These are phyloP conservation scores for Quercus robur DNA, from an alignment of 306 rosid species.

Conservation along the genomic window DNA sequence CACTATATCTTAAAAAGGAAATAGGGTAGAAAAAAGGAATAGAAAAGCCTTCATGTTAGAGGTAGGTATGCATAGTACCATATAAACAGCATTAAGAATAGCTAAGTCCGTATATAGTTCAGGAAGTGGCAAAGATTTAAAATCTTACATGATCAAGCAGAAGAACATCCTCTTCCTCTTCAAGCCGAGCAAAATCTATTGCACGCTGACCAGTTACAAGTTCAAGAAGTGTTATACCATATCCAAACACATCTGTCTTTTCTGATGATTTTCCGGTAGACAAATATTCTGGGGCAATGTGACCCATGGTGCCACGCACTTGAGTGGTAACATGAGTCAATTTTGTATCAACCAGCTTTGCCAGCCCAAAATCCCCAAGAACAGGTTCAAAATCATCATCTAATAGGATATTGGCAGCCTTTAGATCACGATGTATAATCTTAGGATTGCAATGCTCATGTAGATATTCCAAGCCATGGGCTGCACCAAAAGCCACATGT, in stretches of 20 bases:
- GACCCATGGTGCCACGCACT: conserved; percentile 97
- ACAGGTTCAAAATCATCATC: conserved; percentile 87
- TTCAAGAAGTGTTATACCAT: conserved; percentile 92
- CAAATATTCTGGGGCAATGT: conserved; percentile 92
- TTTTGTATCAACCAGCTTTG: conserved; percentile 69
- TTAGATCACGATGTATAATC: conserved; percentile 91
- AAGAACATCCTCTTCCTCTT: conserved; percentile 92
- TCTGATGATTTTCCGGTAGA: conserved; percentile 91
- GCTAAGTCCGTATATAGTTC: not conserved
- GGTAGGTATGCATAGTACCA: too few species aligned
- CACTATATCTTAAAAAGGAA: too few species aligned
- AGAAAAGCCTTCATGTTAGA: too few species aligned
- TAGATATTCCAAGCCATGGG: conserved; percentile 76
- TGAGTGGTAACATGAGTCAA: conserved; percentile 93
- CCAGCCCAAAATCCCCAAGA: conserved; percentile 91
- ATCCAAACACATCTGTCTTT: conserved; percentile 91
- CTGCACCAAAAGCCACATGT: conserved; percentile 52
- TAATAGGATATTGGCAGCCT: conserved; percentile 90
- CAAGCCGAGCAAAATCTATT: conserved; percentile 76
- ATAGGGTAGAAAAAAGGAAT: too few species aligned
- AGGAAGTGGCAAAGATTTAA: not conserved
- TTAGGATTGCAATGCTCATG: conserved; percentile 90
- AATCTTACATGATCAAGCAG: conserved; percentile 82
- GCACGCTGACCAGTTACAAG: conserved; percentile 92
- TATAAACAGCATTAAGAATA: not conserved